Evolutionary conservation across 257 asterid species (phyloP).

Genomic region (Gentiana straminea): DNA sequence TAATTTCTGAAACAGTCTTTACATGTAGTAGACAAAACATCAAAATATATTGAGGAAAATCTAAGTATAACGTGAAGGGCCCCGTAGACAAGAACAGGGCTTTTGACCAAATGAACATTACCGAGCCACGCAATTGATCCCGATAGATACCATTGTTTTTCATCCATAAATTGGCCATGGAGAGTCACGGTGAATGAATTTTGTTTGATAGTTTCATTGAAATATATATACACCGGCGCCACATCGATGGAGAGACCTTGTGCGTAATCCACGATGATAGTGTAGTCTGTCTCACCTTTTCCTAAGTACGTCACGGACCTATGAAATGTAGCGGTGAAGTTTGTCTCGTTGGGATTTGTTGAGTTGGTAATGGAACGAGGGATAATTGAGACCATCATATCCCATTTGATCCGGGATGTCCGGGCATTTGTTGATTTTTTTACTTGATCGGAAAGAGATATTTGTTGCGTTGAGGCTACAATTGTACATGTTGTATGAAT

Average conservation of each 20-base stretch:
- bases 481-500: slow-evolving; percentile 39
- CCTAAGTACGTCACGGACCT: slow-evolving; percentile 60
- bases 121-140: slow-evolving; percentile 33
- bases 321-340: slow-evolving; percentile 35
- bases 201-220: slow-evolving; percentile 23
- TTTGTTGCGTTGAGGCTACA: slow-evolving; percentile 42
- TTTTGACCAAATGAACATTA: slow-evolving; percentile 30
- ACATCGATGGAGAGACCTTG: slow-evolving; percentile 31
- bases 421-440: slow-evolving; percentile 33
- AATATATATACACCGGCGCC: slow-evolving; percentile 31
- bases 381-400: slow-evolving; percentile 59
- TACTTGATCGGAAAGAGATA: slow-evolving; percentile 31
- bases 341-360: slow-evolving; percentile 1
- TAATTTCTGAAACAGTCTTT: no score
- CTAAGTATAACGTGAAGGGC: no score
- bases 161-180: slow-evolving; percentile 28
- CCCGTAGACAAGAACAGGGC: slow-evolving; percentile 63
- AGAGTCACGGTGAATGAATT: slow-evolving; percentile 43
- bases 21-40: no score
- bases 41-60: no score
- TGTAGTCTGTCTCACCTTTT: slow-evolving; percentile 23
- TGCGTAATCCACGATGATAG: slow-evolving; percentile 27
- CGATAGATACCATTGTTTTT: slow-evolving; percentile 6
- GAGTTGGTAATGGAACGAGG: slow-evolving; percentile 46
- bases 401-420: slow-evolving; percentile 28